Conservation (phyloP, 495 filamentous ascomycete genomes). For the Lepidopterella palustris region DNA sequence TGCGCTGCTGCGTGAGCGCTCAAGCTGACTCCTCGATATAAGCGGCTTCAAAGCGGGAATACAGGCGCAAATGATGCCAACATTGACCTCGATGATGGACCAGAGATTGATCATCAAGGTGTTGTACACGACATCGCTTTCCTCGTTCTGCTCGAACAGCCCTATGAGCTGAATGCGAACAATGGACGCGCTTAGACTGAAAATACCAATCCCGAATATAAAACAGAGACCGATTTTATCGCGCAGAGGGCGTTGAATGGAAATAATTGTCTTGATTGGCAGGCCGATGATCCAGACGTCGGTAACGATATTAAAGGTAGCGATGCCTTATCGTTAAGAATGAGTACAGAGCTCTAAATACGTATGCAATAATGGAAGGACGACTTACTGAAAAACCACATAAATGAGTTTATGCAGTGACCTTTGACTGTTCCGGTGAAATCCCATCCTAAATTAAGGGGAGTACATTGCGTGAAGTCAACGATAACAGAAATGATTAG, state of each 20-base stretch:
- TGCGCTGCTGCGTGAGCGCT: too few species aligned
- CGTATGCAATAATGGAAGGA: neutral
- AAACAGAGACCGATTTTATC: constrained; percentile 44
- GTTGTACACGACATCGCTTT: constrained; percentile 32
- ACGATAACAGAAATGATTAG: constrained; percentile 35
- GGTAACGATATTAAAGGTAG: constrained; percentile 45
- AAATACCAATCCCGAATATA: constrained; percentile 46
- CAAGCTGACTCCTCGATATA: constrained; percentile 36
- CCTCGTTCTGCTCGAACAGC: constrained; percentile 17
- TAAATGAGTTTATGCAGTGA: constrained; percentile 44
- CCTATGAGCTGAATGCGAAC: constrained; percentile 43
- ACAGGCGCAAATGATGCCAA: constrained; percentile 44
- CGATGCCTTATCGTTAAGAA: constrained; percentile 35
- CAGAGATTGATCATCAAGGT: constrained; percentile 42
- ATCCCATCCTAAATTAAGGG: constrained; percentile 44
- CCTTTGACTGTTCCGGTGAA: constrained; percentile 33
- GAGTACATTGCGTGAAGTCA: constrained; percentile 42
- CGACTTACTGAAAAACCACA: constrained; percentile 45
- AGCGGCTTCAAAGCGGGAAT: constrained; percentile 36
- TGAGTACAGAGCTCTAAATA: neutral
- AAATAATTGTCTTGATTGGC: constrained; percentile 43
- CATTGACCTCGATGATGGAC: constrained; percentile 44
- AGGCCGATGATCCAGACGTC: constrained; percentile 49
- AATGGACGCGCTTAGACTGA: constrained; percentile 40
- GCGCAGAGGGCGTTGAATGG: constrained; percentile 39